Base-by-base conservation (phyloP, 202 grass and related monocot species). In the Eragrostis tef region DNA sequence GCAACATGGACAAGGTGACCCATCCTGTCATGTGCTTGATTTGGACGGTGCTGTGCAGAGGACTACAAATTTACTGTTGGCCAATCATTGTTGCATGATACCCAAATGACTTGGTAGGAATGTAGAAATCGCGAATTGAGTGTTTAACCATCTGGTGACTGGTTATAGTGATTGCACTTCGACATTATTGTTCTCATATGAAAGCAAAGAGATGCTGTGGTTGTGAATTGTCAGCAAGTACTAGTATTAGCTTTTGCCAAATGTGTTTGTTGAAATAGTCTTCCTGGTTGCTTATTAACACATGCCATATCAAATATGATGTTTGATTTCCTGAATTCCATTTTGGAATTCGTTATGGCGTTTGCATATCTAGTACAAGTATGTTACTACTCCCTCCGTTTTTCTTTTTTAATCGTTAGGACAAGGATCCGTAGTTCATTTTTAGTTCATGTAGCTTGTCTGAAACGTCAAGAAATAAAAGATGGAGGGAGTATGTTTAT, bases 1-100 rank as follows among this genome's bases (percentile, higher is more conserved):
- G 96, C 85, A 98, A 98, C 80, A 98, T 98, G 96, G 96, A 98
- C 82, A 98, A 98, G 90, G 95, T 97, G 39, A 45, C 20, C 43
- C 21, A 60, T 58, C 60, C 15, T 58, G 19, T 47, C 49, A 27
- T 49, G 22, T 75, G 29, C 71, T 57, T 44, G 14, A 43, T 15
- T 4, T 34, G 11, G 41, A 58, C 24, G 24, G 31, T 26, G 48
- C 5, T 20, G 44, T 57, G 47, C 71, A 26, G 11, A 26, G 80
- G 70, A 29, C 65, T 47, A 64, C 13, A 41, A 7, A 21, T 62
- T 65, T 39, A 43, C 46, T 44, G 16, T 20, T 24, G 31, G 20
- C 14, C 34, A 43, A 41, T 71, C 17, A 11, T 9, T 74, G 45
- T 53, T 74, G 21, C 58, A 51, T 43, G 29, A 54, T 13, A 21